Base-by-base conservation (phyloP, 768 basidiomycete genomes). In the Boletus rufocinnamomeus region DNA sequence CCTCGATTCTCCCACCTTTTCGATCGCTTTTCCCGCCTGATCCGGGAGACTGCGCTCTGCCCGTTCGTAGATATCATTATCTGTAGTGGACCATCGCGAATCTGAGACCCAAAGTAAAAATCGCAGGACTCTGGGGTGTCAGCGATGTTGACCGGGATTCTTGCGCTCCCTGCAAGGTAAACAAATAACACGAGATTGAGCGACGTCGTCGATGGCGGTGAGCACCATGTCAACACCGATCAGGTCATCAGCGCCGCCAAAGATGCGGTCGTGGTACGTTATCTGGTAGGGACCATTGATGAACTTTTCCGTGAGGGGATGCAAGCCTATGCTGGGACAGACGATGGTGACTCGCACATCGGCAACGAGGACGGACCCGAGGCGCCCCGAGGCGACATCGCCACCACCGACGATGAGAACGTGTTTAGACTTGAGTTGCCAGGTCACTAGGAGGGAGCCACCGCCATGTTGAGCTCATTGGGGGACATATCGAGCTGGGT, bases 41-140 rank as follows among this genome's bases (percentile, higher is more conserved):
- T 81, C 80, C 6, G 92, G 88, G 38, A 99, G 75, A n/a, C 80
- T 77, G 6, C 75, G 73, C 70, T 91, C 65, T 91, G 87, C 35
- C 97, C 97, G 60, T 92, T 92, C 4, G 97, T 98, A 19, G 93
- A 95, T 52, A 99, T 86, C 90, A 98, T 89, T 62, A 99, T 85
- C 74, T 97, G 95, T 25, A 99, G 77, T 0, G 95, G 92, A 1
- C 96, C 95, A 59, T 87, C 82, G 32, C 93, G 87, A 59, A 98
- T 86, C 72, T 93, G 91, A 4, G 93, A 90, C 50, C 97, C 97
- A 76, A 98, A 99, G 79, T 95, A 98, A 69, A 99, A 99, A 75
- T 99, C 96, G 79, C 97, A 99, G 44, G 87, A 84, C 45, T 91
- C 86, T 3, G 97, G 97, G 58, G 98, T 89, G 76, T 99, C 97